These are phyloP conservation scores for Phytophthora uliginosa DNA, from an alignment of 352 stramenopile genomes.

Conservation along the genomic window DNA sequence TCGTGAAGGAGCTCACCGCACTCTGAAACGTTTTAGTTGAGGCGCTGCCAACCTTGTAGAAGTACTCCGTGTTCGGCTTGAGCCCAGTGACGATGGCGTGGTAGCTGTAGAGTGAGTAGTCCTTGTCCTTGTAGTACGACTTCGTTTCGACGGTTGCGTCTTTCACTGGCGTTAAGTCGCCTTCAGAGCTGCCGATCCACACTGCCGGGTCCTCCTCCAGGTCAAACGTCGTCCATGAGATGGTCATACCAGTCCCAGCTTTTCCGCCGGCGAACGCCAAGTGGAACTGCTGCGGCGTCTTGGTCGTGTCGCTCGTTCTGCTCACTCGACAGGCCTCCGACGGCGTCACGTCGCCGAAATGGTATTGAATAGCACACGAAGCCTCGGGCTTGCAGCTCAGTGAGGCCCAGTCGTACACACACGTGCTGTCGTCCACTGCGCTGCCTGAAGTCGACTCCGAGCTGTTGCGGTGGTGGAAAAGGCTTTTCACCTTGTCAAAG, in stretches of 20 bases:
- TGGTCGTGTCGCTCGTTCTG: constrained; percentile 32
- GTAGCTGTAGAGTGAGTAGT: constrained; percentile 59
- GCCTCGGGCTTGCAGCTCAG: constrained; percentile 35
- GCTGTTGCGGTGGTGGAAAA: constrained; percentile 11
- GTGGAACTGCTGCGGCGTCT: constrained; percentile 56
- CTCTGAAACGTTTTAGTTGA: constrained; percentile 26
- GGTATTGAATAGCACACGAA: constrained; percentile 43
- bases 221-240: constrained; percentile 53
- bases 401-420: constrained; percentile 38
- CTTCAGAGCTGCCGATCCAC: constrained; percentile 39
- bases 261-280: constrained; percentile 50
- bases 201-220: constrained; percentile 38
- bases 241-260: constrained; percentile 48
- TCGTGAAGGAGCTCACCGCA: constrained; percentile 38
- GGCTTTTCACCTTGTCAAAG: constrained; percentile 23
- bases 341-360: constrained; percentile 47
- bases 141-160: constrained; percentile 23
- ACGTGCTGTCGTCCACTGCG: constrained; percentile 39
- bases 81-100: constrained; percentile 52
- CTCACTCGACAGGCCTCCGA: constrained; percentile 52
- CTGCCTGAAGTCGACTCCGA: neutral
- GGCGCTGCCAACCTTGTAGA: constrained; percentile 34
- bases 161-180: constrained; percentile 9
- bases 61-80: constrained; percentile 46
- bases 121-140: constrained; percentile 53